These are phyloP conservation scores for Hippophae rhamnoides DNA, from an alignment of 306 rosid species.

Conservation along the genomic window DNA sequence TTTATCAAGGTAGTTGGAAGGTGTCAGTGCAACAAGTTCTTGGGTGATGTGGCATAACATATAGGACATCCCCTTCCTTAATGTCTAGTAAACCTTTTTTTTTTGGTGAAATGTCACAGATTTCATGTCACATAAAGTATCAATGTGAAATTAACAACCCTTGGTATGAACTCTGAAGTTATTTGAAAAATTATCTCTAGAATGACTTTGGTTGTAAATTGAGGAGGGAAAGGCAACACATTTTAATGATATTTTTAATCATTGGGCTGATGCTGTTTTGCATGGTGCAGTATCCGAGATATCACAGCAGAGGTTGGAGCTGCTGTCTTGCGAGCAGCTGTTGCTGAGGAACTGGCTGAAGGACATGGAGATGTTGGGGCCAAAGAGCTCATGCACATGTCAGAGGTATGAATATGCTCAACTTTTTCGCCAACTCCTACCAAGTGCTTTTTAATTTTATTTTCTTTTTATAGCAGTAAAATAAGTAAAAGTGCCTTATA, in stretches of 20 bases:
- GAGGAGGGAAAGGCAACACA: neutral
- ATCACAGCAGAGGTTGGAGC: slow-evolving; percentile 88
- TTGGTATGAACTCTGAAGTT: neutral
- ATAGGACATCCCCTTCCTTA: too few species aligned
- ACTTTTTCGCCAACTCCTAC: neutral
- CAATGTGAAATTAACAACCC: neutral
- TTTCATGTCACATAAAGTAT: too few species aligned
- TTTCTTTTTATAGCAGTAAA: too few species aligned
- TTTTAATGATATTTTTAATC: slow-evolving; percentile 12
- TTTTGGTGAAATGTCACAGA: too few species aligned
- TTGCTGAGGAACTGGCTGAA: slow-evolving; percentile 70
- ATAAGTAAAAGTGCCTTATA: too few species aligned
- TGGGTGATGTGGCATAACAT: too few species aligned
- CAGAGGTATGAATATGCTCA: slow-evolving; percentile 44
- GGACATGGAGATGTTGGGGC: slow-evolving; percentile 59
- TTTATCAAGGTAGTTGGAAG: too few species aligned
- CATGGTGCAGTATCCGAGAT: slow-evolving; percentile 57
- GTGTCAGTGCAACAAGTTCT: too few species aligned
- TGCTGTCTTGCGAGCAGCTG: slow-evolving; percentile 72
- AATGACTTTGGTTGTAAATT: neutral
- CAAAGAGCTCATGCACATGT: slow-evolving; percentile 61
- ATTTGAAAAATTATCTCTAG: neutral
- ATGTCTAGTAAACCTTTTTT: too few species aligned
- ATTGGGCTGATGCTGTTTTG: slow-evolving; percentile 14
- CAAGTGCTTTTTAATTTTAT: neutral